Evolutionary conservation across 257 asterid genomes (phyloP), one percentile per base, ranked within the genome.

Genomic region (Ajuga chamaepitys): DNA sequence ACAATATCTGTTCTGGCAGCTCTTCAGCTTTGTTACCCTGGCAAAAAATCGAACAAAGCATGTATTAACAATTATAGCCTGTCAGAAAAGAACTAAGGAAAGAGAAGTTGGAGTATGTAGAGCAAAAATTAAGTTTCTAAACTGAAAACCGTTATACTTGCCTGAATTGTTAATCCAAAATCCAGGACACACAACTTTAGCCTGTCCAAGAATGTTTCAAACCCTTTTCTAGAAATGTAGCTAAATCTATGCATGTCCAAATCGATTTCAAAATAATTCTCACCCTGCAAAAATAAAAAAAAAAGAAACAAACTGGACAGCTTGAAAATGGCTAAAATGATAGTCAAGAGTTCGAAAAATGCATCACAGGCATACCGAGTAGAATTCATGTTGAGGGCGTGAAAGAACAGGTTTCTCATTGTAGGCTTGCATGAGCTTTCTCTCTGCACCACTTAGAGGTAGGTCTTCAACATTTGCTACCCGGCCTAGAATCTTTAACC

Each of bases 391-490:
- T 59, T 94, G 99, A 40, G 99, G 99, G 37, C 99, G 97, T 0
- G 99, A 90, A 75, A 94, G 97, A 47, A 94, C 96, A 20, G 96
- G 99, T 58, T 94, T 94, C 77, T 94, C 96, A 50, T 88, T 88
- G 78, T 86, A 94, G 25, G 96, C 95, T 7, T 86, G 89, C 96
- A 94, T 83, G 62, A 94, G 94, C 74, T 93, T 89, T 75, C 95
- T 83, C 82, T 93, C 99, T 4, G 96, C 88, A 58, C 86, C 75
- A 75, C 89, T 90, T 64, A 89, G 66, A 38, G 95, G 96, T 20
- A 94, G 87, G 52, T 88, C 95, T 34, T 90, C 99, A 74, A 89
- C 76, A 75, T 94, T 94, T 46, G 80, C 95, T 26, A 90, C 81
- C 40, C 95, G 96, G 0, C 99, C 97, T 69, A 90, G 65, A 70